Base-by-base conservation (phyloP, 495 filamentous ascomycete species). In the Choiromyces venosus region DNA sequence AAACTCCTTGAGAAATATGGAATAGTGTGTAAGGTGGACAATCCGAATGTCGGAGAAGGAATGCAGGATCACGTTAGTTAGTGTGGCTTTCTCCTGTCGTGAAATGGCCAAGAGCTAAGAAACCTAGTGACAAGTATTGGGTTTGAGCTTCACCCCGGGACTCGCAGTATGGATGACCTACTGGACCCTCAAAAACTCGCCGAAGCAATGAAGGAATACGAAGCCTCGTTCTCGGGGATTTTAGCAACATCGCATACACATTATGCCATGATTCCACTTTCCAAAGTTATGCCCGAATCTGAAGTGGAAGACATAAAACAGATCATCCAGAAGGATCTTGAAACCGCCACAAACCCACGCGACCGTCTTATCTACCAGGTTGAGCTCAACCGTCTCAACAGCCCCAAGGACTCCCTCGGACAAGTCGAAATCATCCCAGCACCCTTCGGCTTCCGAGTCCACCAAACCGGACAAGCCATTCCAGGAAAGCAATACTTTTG, bases 1-100 rank as follows among this genome's bases (percentile, higher is more conserved):
- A 79, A 78, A n/a, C 37, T 87, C 25, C 77, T 89, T 0, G 67
- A 75, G n/a, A 67, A 74, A 37, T 83, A 82, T 35, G 79, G 82
- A 2, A 85, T 89, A 38, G 71, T 71, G 8, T 77, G 85, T 1
- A 71, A 85, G 8, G 76, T 85, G 12, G 83, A 88, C 66, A 78
- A 86, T 0, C 84, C 86, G 0, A 83, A 85, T 7, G 87, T 88
- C 7, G 87, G 87, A 2, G 83, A 84, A 68, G 87, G 88, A 73
- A 84, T 88, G 68, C 86, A 88, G 73, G 87, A 88, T 67, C 86
- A 88, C 69, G 16, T 52, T 14, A 72, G 82, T 61, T 81, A 82
- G 29, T 81, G 81, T 5, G 19, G 73, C 12, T 52, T 78, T 33
- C 40, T 52, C 7, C 19, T n/a, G n/a, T n/a, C 21, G n/a, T 52